phyloP scores from a whole-genome alignment of 225 moss, liverwort and hornwort genomes.

The Sphagnum tenellum region DNA sequence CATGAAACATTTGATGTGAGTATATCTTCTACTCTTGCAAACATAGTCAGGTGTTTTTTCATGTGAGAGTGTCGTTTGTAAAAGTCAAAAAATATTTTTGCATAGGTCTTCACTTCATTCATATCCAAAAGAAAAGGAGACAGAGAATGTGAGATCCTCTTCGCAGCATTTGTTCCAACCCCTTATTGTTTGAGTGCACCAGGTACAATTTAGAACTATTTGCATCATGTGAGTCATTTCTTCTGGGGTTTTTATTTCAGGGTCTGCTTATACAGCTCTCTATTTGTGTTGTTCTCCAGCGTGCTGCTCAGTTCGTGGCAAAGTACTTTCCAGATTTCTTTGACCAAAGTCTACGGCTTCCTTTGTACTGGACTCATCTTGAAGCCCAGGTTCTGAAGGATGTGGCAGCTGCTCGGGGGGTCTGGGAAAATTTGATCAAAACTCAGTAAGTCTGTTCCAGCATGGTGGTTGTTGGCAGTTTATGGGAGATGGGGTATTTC shows the following conservation, averaged over 20 bases:
- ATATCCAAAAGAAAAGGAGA: neutral
- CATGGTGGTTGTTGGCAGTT: neutral
- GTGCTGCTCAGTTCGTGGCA: slow-evolving; percentile 57
- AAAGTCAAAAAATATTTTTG: too few species aligned
- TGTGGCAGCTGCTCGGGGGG: slow-evolving; percentile 71
- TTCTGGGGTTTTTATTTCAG: too few species aligned
- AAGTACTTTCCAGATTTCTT: slow-evolving; percentile 74
- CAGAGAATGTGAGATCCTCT: neutral
- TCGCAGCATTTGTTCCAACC: neutral
- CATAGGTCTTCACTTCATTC: neutral
- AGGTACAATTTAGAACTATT: too few species aligned
- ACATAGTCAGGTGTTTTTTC: neutral
- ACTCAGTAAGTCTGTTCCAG: slow-evolving; percentile 29
- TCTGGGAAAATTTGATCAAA: slow-evolving; percentile 86
- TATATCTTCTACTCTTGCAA: neutral
- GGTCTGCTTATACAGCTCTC: too few species aligned
- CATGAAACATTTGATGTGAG: slow-evolving; percentile 75
- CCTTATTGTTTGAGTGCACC: too few species aligned
- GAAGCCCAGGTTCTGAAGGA: slow-evolving; percentile 60
- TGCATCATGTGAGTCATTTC: too few species aligned
- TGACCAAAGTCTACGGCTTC: slow-evolving; percentile 58
- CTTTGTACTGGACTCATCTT: slow-evolving; percentile 82
- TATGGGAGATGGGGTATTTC: neutral
- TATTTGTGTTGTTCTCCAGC: slow-evolving; percentile 34
- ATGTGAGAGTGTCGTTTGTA: neutral